Evolutionary conservation across 108 stramenopile genomes (phyloP).

Genomic region (Epithemia pelagica): DNA sequence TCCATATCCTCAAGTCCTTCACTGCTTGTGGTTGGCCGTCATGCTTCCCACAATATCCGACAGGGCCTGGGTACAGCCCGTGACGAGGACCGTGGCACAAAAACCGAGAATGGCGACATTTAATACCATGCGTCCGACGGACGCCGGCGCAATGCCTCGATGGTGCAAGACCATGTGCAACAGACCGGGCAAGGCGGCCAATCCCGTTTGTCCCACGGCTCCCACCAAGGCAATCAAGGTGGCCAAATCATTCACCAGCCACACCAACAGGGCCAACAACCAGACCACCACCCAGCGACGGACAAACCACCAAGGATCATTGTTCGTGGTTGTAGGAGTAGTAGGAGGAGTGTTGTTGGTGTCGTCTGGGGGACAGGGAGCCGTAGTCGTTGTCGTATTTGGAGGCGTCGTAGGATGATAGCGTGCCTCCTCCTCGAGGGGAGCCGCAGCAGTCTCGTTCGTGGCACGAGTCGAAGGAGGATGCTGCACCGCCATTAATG

Average conservation of each 20-base stretch:
- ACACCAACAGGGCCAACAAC: conserved; percentile 21
- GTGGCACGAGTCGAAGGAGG: too few species aligned
- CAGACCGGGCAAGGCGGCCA: conserved; percentile 31
- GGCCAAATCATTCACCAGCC: conserved; percentile 23
- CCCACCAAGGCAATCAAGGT: conserved; percentile 32
- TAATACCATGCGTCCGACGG: neutral
- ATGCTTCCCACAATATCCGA: too few species aligned
- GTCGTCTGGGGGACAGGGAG: too few species aligned
- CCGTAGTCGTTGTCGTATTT: too few species aligned
- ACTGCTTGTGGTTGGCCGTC: too few species aligned
- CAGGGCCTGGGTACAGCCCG: neutral
- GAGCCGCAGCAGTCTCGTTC: too few species aligned
- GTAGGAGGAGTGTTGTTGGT: neutral
- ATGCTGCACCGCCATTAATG: too few species aligned
- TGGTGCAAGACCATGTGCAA: conserved; percentile 18
- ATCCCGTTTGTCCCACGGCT: conserved; percentile 34
- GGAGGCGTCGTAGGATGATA: too few species aligned
- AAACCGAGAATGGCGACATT: neutral
- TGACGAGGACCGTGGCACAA: neutral
- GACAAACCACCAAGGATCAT: conserved; percentile 18
- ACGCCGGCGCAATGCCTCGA: neutral
- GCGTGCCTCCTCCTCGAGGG: too few species aligned
- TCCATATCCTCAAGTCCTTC: too few species aligned
- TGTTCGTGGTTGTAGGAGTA: neutral
- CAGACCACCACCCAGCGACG: conserved; percentile 24